A percentile compares a stretch with the other conserved stretches of the same genome.
These are phyloP conservation scores for Setaria italica DNA, from an alignment of 202 grass and related monocot species.

Conservation along the genomic window DNA sequence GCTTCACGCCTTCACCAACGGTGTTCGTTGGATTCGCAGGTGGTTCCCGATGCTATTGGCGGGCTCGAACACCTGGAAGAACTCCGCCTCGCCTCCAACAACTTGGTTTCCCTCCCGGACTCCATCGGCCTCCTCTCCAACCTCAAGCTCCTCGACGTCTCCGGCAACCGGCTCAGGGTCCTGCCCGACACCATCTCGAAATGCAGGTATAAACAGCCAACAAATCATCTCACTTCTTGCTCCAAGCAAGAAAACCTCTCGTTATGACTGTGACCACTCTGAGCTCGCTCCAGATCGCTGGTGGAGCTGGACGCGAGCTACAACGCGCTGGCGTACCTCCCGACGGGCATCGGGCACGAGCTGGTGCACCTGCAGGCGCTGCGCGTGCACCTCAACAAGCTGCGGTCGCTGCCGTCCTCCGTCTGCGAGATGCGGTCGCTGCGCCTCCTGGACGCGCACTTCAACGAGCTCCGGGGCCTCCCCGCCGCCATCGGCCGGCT, in stretches of 20 bases:
- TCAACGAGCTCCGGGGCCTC: constrained; percentile 79
- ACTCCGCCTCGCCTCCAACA: constrained; percentile 67
- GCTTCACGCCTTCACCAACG: neutral
- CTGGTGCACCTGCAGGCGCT: constrained; percentile 67
- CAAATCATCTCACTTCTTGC: neutral
- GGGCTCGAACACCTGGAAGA: constrained; percentile 81
- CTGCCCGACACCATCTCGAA: constrained; percentile 88
- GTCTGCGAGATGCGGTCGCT: constrained; percentile 83
- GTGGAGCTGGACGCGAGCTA: constrained; percentile 84
- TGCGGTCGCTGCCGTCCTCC: constrained; percentile 80
- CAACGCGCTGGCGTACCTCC: constrained; percentile 81
- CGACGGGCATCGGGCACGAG: constrained; percentile 82
- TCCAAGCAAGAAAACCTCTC: neutral
- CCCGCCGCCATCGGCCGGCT: constrained; percentile 72
- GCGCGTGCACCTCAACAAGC: constrained; percentile 86
- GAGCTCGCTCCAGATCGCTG: constrained; percentile 58
- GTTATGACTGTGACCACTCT: neutral
- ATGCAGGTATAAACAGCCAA: constrained; percentile 63
- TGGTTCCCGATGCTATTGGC: constrained; percentile 74
- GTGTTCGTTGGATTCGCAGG: constrained; percentile 41
- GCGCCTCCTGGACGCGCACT: constrained; percentile 79
- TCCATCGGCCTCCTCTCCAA: constrained; percentile 76
- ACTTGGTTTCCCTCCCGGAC: constrained; percentile 64
- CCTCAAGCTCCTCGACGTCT: constrained; percentile 89
- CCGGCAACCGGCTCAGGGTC: constrained; percentile 78